Evolutionary conservation across 2,329 filamentous ascomycete species (phyloP), one percentile per base, ranked within the genome.

Genomic region (Calonectria honghensis): DNA sequence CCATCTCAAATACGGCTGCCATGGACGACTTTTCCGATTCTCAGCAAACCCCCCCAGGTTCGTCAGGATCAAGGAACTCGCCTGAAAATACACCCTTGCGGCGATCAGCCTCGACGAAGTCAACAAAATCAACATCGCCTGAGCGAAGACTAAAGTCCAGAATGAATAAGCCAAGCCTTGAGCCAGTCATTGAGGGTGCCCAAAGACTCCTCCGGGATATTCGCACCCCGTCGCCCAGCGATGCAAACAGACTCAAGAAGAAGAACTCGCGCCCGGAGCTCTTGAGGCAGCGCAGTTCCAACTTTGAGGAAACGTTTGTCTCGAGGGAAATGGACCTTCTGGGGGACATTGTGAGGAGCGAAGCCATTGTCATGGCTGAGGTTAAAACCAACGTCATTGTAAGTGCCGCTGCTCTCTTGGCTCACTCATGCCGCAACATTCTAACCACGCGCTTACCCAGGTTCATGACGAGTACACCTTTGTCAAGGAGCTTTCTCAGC

Each of bases 391-490:
- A 84, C 41, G 80, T 83, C n/a, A 81, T 80, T 70, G 82, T 81
- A 79, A 74, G 81, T 29, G 35, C 5, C 16, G 2, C 13, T 4
- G 5, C 14, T 29, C 9, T 41, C 24, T 29, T 39, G 13, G 20
- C 10, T 24, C 24, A 6, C 18, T 18, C 16, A 29, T 29, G 16
- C 3, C 24, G 16, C 35, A 63, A 16, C 18, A 24, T 50, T 65
- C 61, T 50, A 18, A 65, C 39, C 16, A 29, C 27, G 57, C 20
- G 18, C 13, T n/a, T 10, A 16, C n/a, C 13, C 9, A 96, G 92
- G 91, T 96, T 80, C 90, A 93, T 77, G 94, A 96, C 81, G 93
- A 96, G 79, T 93, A 92, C 81, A 92, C 90, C 11, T 91, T 97
- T 77, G 92, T 96, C 65, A 94, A 92, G 14, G 92, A 94, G 80